phyloP scores from a whole-genome alignment of 2,329 filamentous ascomycete species.

The Cladosporium austrohemisphaericum region DNA sequence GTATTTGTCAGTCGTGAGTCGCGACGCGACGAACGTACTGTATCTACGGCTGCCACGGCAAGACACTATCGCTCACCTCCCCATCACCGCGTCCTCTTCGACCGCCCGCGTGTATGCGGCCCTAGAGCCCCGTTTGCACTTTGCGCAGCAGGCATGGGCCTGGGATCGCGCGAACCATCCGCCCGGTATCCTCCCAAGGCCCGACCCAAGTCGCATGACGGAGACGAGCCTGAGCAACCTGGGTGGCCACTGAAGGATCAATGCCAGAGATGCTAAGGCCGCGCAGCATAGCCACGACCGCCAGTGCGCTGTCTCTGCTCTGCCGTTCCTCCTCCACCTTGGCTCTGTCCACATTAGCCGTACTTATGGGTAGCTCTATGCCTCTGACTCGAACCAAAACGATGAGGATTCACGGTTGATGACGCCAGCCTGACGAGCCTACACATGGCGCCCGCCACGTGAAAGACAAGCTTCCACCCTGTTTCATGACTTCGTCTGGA shows the following conservation, averaged over 20 bases:
- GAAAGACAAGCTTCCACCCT: constrained; percentile 6
- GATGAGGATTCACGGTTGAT: constrained; percentile 13
- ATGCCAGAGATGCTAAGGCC: background rate
- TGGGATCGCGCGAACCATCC: constrained; percentile 4
- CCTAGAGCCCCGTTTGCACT: background rate
- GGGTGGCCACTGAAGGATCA: background rate
- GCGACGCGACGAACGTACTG: too few relatives aligned
- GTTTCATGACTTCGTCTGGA: constrained; percentile 2
- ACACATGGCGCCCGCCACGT: constrained; percentile 6
- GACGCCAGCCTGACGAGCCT: constrained; percentile 10
- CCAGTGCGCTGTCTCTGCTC: too few relatives aligned
- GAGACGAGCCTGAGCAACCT: background rate
- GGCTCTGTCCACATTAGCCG: background rate
- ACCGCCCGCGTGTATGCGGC: background rate
- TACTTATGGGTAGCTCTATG: background rate
- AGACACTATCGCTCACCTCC: too few relatives aligned
- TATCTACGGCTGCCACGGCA: too few relatives aligned
- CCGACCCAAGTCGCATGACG: background rate
- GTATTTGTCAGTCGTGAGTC: too few relatives aligned
- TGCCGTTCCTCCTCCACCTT: background rate
- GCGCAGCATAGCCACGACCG: background rate
- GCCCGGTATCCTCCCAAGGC: background rate
- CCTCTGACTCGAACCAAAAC: constrained; percentile 4
- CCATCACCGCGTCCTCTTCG: too few relatives aligned
- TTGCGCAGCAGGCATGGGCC: too few relatives aligned